Evolutionary conservation across 352 stramenopile species (phyloP).

Genomic region (Globisporangium acanthophoron): DNA sequence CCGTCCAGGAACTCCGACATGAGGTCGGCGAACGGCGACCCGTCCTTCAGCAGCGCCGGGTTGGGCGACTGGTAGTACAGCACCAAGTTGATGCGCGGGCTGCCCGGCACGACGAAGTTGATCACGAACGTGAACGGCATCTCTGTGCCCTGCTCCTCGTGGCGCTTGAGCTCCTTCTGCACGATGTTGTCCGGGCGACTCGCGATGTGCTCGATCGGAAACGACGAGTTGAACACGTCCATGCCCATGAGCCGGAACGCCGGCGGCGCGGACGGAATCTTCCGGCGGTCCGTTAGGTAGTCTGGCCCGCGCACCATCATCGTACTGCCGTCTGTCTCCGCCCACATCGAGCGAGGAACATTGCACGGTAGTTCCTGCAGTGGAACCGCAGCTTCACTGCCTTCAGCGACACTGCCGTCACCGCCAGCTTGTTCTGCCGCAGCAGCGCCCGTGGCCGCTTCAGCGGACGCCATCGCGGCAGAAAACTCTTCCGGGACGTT

Average conservation of each 20-base stretch:
- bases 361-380: constrained; percentile 49
- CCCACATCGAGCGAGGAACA: constrained; percentile 64
- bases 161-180: constrained; percentile 49
- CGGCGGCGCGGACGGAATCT: constrained; percentile 64
- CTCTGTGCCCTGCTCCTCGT: constrained; percentile 48
- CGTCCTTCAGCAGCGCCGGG: constrained; percentile 42
- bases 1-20: constrained; percentile 72
- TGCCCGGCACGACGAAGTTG: constrained; percentile 72
- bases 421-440: not conserved
- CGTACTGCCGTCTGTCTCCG: constrained; percentile 47
- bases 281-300: constrained; percentile 62
- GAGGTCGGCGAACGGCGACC: constrained; percentile 58
- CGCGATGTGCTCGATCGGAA: constrained; percentile 57
- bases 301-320: constrained; percentile 71
- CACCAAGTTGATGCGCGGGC: constrained; percentile 53
- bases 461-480: constrained; percentile 27
- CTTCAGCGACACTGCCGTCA: not conserved
- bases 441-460: constrained; percentile 3
- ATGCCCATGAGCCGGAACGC: constrained; percentile 62
- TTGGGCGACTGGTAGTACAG: constrained; percentile 68
- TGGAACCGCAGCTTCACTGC: constrained; percentile 4
- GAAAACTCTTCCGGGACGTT: constrained; percentile 65
- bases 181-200: constrained; percentile 52
- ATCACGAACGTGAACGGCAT: constrained; percentile 80
- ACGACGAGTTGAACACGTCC: constrained; percentile 55